Base-by-base conservation (phyloP, 2,329 filamentous ascomycete species). In the Neofusicoccum parvum region DNA sequence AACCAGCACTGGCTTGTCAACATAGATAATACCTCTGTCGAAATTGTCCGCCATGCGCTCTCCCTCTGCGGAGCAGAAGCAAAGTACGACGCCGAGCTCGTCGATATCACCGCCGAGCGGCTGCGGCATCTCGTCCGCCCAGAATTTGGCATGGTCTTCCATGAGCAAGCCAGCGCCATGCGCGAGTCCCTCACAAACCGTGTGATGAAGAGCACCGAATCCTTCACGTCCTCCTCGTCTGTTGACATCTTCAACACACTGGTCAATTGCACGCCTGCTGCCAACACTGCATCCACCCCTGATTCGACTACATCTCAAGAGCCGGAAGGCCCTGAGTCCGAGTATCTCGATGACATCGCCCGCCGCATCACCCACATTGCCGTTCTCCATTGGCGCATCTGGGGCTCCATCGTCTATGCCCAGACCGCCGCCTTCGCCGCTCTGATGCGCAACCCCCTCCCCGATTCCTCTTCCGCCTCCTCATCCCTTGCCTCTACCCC, bases 301-400 rank as follows among this genome's bases (percentile, higher is more conserved):
- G 34, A 32, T 15, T 20, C 43, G 14, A 45, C 43, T 7, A 36
- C n/a, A 12, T 50, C 34, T 7, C 59, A 63, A 9, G 39, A 60
- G 41, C 32, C 27, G 10, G 27, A 43, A 23, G 48, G 65, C 58
- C 67, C 73, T 27, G 65, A 67, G 10, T 45, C 48, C 34, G 79
- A 69, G 41, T 73, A 78, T 36, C 70, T 91, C 43, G 83, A 85
- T 49, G 89, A 92, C 66, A 87, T 97, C 75, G 88, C 92, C 0
- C 90, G 88, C 50, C 88, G 92, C 51, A 83, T 97, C 59, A 90
- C 92, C 5, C 94, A 97, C 73, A 87, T 97, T 50, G 88, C 91
- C 14, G 84, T 95, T 5, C 80, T 98, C 27, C 93, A 97, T 78
- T 97, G 94, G 93, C 86, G 92, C 56, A 90, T 97, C 3, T 98